Evolutionary conservation across 192 early-diverging fungal genomes (phyloP).

Genomic region (Backusella psychrophila): DNA sequence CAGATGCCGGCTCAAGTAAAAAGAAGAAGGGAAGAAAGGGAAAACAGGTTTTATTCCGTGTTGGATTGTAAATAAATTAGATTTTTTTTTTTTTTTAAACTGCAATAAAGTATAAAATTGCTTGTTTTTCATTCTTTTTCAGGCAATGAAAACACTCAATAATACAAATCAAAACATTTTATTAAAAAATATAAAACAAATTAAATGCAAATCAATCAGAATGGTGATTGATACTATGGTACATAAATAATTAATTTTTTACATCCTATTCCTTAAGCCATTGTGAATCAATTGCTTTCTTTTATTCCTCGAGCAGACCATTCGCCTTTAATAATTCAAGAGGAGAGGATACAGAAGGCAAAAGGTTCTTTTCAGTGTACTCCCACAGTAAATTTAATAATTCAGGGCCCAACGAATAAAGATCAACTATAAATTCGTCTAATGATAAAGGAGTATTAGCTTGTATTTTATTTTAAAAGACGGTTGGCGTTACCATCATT

Average conservation of each 20-base stretch:
- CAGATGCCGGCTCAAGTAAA: slow-evolving; percentile 29
- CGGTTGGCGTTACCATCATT: slow-evolving; percentile 13
- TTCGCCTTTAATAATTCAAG: background rate
- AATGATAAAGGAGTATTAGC: background rate
- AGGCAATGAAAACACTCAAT: too few species aligned
- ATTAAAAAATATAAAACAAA: background rate
- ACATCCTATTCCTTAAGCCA: background rate
- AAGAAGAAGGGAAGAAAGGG: slow-evolving; percentile 62
- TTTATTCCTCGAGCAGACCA: background rate
- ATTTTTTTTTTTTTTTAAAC: background rate
- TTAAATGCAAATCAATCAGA: background rate
- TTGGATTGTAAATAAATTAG: slow-evolving; percentile 44
- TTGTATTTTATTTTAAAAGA: background rate
- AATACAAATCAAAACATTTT: too few species aligned
- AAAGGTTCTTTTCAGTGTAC: slow-evolving; percentile 12
- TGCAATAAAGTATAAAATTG: background rate
- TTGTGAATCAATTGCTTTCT: background rate
- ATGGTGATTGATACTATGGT: background rate
- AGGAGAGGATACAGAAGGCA: background rate
- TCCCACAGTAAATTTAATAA: slow-evolving; percentile 20
- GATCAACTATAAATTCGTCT: slow-evolving; percentile 26
- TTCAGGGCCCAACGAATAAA: slow-evolving; percentile 27
- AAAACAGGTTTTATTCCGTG: slow-evolving; percentile 66
- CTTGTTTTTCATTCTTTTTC: too few species aligned
- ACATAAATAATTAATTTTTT: background rate